phyloP scores from a whole-genome alignment of 495 filamentous ascomycete genomes.

The Aspergillus olivimuriae region DNA sequence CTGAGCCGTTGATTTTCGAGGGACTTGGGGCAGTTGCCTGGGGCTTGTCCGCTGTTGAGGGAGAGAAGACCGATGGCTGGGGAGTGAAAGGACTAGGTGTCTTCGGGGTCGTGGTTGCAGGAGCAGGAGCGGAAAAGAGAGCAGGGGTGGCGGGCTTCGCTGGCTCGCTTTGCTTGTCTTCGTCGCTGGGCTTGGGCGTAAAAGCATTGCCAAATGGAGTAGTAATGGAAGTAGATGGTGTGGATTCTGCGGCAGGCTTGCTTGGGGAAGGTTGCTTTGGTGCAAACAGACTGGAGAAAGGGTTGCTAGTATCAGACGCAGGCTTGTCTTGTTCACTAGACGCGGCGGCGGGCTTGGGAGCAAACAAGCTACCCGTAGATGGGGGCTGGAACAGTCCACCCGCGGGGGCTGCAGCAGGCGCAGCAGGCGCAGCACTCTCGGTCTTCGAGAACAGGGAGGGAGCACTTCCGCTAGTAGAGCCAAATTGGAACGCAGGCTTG shows the following conservation, averaged over 20 bases:
- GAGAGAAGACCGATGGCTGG: constrained; percentile 9
- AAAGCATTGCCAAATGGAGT: constrained; percentile 13
- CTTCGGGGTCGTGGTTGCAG: neutral
- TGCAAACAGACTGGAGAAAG: constrained; percentile 25
- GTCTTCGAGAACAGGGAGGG: constrained; percentile 17
- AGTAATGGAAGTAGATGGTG: constrained; percentile 6
- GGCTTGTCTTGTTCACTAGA: constrained; percentile 16
- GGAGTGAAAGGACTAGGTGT: constrained; percentile 6
- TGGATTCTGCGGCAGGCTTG: no score
- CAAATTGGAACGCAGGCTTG: constrained; percentile 10
- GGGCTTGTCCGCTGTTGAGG: constrained; percentile 6
- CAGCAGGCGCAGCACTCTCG: no score
- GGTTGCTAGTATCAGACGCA: constrained; percentile 12
- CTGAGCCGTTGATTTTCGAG: constrained; percentile 10
- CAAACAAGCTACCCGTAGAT: constrained; percentile 16
- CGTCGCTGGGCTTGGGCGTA: constrained; percentile 11
- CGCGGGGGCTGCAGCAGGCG: constrained; percentile 5
- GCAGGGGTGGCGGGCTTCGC: constrained; percentile 4
- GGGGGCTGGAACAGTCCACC: constrained; percentile 16
- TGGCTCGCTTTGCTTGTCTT: constrained; percentile 10
- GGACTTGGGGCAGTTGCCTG: constrained; percentile 6
- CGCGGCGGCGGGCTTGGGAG: constrained; percentile 17
- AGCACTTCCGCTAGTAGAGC: constrained; percentile 5
- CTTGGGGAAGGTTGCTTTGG: constrained; percentile 8
- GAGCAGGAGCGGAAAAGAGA: constrained; percentile 4